These are phyloP conservation scores for Cryptosporidium sp. DNA, from an alignment of 169 alveolate genomes.

Conservation along the genomic window DNA sequence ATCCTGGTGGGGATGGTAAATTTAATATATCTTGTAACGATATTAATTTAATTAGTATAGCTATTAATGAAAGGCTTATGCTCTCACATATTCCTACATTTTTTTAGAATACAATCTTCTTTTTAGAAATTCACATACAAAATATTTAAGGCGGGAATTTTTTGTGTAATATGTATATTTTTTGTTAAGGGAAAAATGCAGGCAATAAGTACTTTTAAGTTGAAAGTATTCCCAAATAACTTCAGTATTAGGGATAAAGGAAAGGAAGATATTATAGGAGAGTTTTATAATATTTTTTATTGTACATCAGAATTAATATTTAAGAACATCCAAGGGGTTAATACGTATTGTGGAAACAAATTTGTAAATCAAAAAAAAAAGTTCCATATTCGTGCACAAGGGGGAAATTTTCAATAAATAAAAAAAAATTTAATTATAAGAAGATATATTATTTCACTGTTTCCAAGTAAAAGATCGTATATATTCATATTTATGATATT, in stretches of 20 bases:
- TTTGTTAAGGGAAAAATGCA: not conserved
- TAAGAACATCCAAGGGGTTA: not conserved
- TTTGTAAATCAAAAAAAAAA: not conserved
- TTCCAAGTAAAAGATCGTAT: not conserved
- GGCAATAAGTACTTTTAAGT: not conserved
- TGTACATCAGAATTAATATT: not conserved
- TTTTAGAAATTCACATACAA: no score
- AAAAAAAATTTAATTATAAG: no score
- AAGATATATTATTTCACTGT: not conserved
- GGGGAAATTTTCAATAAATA: not conserved
- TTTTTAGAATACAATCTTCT: no score
- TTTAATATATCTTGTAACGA: no score
- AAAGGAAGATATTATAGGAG: not conserved
- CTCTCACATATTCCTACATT: not conserved
- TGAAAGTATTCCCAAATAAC: not conserved
- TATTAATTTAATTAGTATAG: not conserved
- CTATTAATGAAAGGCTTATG: not conserved
- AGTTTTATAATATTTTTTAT: no score
- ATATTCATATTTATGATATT: not conserved
- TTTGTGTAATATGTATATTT: not conserved
- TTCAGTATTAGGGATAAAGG: not conserved
- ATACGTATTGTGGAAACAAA: not conserved
- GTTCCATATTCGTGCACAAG: not conserved
- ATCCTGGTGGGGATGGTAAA: conserved; percentile 76
- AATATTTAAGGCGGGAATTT: not conserved